phyloP scores from a whole-genome alignment of 768 basidiomycete genomes.

The Lactifluus pinguis region DNA sequence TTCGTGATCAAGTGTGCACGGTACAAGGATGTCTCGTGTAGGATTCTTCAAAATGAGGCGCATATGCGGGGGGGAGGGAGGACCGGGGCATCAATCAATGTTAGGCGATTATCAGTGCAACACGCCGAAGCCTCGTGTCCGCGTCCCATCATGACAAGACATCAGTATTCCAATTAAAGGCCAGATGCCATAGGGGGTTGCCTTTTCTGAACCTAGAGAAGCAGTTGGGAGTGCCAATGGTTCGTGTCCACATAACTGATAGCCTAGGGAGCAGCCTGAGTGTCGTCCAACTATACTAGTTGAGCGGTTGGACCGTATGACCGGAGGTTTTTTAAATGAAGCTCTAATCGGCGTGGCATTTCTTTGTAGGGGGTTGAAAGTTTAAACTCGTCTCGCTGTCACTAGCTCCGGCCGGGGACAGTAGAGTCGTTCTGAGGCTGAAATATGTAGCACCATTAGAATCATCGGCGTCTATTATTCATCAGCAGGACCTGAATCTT shows the following conservation, averaged over 20 bases:
- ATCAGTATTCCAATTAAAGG: background rate
- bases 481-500: background rate
- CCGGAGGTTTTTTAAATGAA: background rate
- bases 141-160: background rate
- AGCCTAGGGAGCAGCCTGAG: background rate
- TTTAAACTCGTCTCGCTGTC: background rate
- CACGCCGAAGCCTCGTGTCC: slow-evolving; percentile 15
- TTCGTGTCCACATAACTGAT: background rate
- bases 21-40: background rate
- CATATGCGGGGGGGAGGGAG: background rate
- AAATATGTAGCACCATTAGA: background rate
- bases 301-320: background rate
- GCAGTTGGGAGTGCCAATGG: background rate
- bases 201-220: background rate
- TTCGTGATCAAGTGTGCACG: background rate
- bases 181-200: slow-evolving; percentile 4
- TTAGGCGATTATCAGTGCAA: slow-evolving; percentile 8
- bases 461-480: background rate
- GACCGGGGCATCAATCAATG: background rate
- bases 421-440: background rate
- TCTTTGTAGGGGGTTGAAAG: background rate
- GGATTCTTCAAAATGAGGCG: background rate
- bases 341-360: background rate
- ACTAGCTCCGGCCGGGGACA: background rate
- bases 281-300: background rate